These are phyloP conservation scores for Albifimbria verrucaria DNA, from an alignment of 2,329 filamentous ascomycete genomes.

Conservation along the genomic window DNA sequence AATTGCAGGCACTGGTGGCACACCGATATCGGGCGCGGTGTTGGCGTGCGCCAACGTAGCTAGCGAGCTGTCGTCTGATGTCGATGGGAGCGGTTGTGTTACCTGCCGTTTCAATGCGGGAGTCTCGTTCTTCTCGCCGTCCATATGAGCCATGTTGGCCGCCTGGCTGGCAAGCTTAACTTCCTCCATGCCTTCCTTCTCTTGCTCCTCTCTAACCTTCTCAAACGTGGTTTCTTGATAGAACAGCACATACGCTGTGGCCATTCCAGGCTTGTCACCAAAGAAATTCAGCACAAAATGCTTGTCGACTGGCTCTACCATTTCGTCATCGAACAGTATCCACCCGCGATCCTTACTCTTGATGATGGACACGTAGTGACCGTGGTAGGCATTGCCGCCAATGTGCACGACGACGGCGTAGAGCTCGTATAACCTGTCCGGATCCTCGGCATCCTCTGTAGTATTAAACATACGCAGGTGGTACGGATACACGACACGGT, in stretches of 20 bases:
- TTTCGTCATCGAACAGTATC: conserved; percentile 96
- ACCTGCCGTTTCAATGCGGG: conserved; percentile 43
- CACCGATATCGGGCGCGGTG: conserved; percentile 51
- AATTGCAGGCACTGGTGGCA: conserved; percentile 13
- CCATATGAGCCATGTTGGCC: conserved; percentile 51
- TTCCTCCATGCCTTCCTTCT: conserved; percentile 70
- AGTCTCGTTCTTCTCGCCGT: conserved; percentile 42
- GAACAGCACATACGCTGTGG: conserved; percentile 94
- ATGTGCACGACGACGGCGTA: conserved; percentile 98
- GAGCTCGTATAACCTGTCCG: conserved; percentile 89
- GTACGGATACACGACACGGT: conserved; percentile 95
- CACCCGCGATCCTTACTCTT: conserved; percentile 96
- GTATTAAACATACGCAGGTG: conserved; percentile 97
- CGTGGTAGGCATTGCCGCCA: conserved; percentile 92
- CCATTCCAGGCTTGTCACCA: conserved; percentile 84
- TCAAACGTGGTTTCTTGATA: conserved; percentile 86
- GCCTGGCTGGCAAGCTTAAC: conserved; percentile 53
- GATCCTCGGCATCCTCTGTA: conserved; percentile 90
- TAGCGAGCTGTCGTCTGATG: conserved; percentile 49
- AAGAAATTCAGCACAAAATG: conserved; percentile 97
- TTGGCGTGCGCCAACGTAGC: conserved; percentile 62
- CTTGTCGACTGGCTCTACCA: conserved; percentile 97
- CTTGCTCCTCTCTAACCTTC: conserved; percentile 71
- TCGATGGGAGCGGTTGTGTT: conserved; percentile 44
- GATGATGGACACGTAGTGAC: conserved; percentile 96